These are phyloP conservation scores for Aspergillus nanangensis DNA, from an alignment of 495 filamentous ascomycete genomes.

Conservation along the genomic window DNA sequence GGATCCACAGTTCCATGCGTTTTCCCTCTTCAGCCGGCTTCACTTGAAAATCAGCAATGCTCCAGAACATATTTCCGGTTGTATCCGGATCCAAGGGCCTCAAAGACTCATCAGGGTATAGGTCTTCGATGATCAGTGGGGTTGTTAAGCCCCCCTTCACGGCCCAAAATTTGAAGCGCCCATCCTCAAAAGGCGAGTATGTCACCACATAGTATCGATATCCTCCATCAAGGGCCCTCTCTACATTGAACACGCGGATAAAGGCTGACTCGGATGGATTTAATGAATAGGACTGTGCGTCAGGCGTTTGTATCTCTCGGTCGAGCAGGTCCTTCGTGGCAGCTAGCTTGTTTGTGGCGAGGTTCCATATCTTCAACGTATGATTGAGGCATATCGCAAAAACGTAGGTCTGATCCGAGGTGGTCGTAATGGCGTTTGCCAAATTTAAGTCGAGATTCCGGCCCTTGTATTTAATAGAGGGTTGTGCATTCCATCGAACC, in stretches of 20 bases:
- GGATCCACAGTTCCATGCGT: constrained; percentile 70
- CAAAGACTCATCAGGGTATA: constrained; percentile 57
- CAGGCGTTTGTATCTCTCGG: constrained; percentile 46
- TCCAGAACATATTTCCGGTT: constrained; percentile 79
- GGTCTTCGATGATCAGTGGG: constrained; percentile 61
- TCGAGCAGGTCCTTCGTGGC: constrained; percentile 69
- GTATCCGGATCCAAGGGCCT: constrained; percentile 63
- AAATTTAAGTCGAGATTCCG: constrained; percentile 61
- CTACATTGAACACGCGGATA: constrained; percentile 63
- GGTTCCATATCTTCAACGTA: constrained; percentile 80
- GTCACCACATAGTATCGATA: constrained; percentile 73
- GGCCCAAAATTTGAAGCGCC: constrained; percentile 95
- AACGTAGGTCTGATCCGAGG: constrained; percentile 63
- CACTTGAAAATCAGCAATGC: constrained; percentile 76
- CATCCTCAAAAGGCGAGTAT: constrained; percentile 80
- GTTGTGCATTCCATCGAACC: constrained; percentile 63
- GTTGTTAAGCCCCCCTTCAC: constrained; percentile 59
- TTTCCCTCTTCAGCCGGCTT: constrained; percentile 46
- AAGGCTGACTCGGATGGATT: constrained; percentile 70
- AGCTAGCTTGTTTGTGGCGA: constrained; percentile 65
- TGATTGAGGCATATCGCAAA: constrained; percentile 88
- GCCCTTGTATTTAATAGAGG: constrained; percentile 61
- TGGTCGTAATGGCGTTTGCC: constrained; percentile 58
- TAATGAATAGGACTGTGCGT: constrained; percentile 64
- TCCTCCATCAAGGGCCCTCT: constrained; percentile 45